Percentiles rank a stretch among this genome's conserved stretches.
Evolutionary conservation across 2,329 filamentous ascomycete species (phyloP).

Genomic region (Trichoderma koningii): DNA sequence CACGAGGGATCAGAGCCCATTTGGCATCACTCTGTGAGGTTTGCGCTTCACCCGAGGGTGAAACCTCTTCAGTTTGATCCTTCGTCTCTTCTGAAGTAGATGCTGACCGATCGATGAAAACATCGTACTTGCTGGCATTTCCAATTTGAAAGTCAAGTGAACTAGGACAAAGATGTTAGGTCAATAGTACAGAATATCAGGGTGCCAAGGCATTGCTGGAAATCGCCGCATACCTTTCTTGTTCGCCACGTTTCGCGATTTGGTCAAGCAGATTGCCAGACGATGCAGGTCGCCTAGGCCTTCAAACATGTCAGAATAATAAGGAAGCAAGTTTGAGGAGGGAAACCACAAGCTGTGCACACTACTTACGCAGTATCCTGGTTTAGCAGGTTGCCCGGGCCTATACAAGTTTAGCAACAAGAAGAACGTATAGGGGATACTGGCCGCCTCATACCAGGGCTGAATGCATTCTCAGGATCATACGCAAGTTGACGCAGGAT

Average conservation of each 20-base stretch:
- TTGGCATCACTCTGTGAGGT: neutral
- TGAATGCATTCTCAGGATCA: neutral
- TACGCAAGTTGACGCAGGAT: conserved; percentile 7
- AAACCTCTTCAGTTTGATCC: neutral
- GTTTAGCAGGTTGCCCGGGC: neutral
- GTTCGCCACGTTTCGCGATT: neutral
- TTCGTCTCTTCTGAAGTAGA: neutral
- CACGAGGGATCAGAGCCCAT: conserved; percentile 5
- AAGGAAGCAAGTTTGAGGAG: neutral
- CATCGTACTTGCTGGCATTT: conserved; percentile 16
- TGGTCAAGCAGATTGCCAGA: conserved; percentile 8
- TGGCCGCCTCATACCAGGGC: neutral
- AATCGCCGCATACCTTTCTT: neutral
- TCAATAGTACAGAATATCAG: neutral
- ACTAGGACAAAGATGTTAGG: neutral
- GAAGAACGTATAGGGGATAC: neutral
- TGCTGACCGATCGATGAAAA: conserved; percentile 4
- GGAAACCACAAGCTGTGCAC: neutral
- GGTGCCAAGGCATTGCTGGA: neutral
- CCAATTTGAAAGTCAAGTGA: conserved; percentile 27
- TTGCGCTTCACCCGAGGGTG: neutral
- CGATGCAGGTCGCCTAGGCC: conserved; percentile 15
- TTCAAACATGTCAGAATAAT: neutral
- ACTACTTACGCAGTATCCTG: conserved; percentile 7
- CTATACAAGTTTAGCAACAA: neutral